Evolutionary conservation across 2,329 filamentous ascomycete genomes (phyloP).

Genomic region (Allantophomopsis lycopodina): DNA sequence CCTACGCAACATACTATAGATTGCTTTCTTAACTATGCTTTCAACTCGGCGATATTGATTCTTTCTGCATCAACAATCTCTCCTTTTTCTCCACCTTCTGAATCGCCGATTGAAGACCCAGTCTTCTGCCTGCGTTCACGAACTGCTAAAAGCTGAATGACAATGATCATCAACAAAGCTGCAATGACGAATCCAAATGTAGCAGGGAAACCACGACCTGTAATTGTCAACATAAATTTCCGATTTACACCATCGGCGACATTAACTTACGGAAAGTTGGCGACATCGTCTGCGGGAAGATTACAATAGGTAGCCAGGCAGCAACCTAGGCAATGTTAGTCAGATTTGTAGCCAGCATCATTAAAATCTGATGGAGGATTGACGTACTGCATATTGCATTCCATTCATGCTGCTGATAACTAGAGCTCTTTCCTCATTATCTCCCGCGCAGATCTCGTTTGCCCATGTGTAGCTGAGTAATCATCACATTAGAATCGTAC

Average conservation of each 20-base stretch:
- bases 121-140: no score
- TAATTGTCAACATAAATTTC: neutral
- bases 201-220: conserved; percentile 5
- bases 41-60: no score
- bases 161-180: conserved; percentile 2
- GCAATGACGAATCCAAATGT: conserved; percentile 7
- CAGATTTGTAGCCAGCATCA: no score
- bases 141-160: neutral
- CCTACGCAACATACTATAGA: no score
- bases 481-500: no score
- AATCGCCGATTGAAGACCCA: no score
- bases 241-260: neutral
- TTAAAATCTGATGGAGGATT: no score
- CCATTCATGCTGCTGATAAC: conserved; percentile 55
- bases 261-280: conserved; percentile 14
- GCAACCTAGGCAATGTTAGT: conserved; percentile 5
- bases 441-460: conserved; percentile 32
- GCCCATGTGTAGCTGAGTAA: conserved; percentile 15
- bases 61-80: no score
- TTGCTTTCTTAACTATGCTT: no score
- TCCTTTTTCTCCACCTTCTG: no score
- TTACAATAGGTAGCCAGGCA: conserved; percentile 19
- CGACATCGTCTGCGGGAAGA: conserved; percentile 19
- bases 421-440: conserved; percentile 53
- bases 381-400: conserved; percentile 20